A percentile compares a stretch with the other conserved stretches of the same genome.
These are phyloP conservation scores for Annulohypoxylon moriforme DNA, from an alignment of 495 filamentous ascomycete species.

Conservation along the genomic window DNA sequence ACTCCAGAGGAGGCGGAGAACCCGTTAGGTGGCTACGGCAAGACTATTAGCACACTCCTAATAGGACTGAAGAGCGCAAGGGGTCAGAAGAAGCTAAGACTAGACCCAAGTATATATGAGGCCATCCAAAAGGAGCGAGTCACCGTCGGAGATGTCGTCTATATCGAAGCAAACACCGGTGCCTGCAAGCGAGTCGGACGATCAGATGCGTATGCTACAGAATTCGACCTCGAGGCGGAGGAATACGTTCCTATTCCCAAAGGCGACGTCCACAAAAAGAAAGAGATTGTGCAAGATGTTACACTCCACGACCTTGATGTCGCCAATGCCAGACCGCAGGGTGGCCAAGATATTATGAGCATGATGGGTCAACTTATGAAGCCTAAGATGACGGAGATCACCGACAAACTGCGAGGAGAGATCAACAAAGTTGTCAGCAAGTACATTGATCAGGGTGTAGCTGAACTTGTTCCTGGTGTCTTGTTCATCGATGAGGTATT, in stretches of 20 bases:
- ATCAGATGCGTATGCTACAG: conserved; percentile 95
- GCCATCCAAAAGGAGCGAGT: conserved; percentile 98
- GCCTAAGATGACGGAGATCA: conserved; percentile 98
- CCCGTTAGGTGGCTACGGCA: conserved; percentile 93
- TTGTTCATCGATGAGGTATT: conserved; percentile 97
- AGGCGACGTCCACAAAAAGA: conserved; percentile 99
- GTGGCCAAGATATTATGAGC: conserved; percentile 98
- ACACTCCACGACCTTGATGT: conserved; percentile 96
- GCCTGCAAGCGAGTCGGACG: conserved; percentile 96
- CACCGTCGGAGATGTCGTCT: conserved; percentile 95
- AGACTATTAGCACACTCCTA: conserved; percentile 90
- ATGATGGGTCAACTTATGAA: conserved; percentile 99
- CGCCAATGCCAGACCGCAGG: conserved; percentile 92
- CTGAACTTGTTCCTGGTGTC: conserved; percentile 95
- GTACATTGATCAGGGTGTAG: conserved; percentile 98
- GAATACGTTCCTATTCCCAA: conserved; percentile 99
- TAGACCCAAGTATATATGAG: conserved; percentile 98
- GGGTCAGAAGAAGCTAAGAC: conserved; percentile 94
- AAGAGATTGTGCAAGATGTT: conserved; percentile 99
- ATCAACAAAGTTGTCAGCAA: conserved; percentile 99
- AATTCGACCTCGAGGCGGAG: conserved; percentile 98
- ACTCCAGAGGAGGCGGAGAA: conserved; percentile 98
- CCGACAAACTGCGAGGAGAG: conserved; percentile 92
- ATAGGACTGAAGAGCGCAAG: conserved; percentile 90
- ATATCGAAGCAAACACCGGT: conserved; percentile 98